Evolutionary conservation across 73 alveolate species (phyloP).

Genomic region (Symbiodinium pilosum): DNA sequence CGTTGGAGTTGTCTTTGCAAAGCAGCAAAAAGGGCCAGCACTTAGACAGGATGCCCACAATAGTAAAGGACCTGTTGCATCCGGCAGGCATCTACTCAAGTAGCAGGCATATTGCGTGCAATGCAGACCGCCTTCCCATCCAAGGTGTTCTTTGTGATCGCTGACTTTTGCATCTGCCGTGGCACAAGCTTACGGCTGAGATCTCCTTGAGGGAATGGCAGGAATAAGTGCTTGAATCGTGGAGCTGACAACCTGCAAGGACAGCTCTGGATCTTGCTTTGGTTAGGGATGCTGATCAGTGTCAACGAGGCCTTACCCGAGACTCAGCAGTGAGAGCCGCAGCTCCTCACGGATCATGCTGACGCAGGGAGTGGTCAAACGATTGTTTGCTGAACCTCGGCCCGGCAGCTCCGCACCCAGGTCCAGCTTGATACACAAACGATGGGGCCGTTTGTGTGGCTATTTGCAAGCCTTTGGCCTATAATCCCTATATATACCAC

Average conservation of each 20-base stretch:
- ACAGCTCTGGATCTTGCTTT: conserved; percentile 78
- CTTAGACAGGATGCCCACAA: no score
- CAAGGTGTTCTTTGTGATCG: conserved; percentile 23
- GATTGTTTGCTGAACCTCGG: conserved; percentile 48
- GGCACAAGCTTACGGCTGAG: neutral
- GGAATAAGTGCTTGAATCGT: neutral
- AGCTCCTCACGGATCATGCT: neutral
- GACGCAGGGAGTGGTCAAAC: conserved; percentile 40
- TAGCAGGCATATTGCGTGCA: no score
- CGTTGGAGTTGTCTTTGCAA: no score
- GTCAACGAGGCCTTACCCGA: conserved; percentile 50
- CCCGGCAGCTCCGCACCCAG: conserved; percentile 38
- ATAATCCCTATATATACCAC: no score
- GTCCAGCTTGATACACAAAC: neutral
- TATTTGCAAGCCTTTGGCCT: no score
- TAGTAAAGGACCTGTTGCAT: no score
- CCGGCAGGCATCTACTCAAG: no score
- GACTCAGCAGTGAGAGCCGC: neutral
- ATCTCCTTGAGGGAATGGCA: neutral
- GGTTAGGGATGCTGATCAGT: conserved; percentile 37
- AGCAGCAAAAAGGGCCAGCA: no score
- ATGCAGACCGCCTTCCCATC: no score
- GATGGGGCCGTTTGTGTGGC: no score
- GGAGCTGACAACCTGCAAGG: neutral
- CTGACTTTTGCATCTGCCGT: neutral